Evolutionary conservation across 768 basidiomycete species (phyloP).

Genomic region (Pholiota microspora): DNA sequence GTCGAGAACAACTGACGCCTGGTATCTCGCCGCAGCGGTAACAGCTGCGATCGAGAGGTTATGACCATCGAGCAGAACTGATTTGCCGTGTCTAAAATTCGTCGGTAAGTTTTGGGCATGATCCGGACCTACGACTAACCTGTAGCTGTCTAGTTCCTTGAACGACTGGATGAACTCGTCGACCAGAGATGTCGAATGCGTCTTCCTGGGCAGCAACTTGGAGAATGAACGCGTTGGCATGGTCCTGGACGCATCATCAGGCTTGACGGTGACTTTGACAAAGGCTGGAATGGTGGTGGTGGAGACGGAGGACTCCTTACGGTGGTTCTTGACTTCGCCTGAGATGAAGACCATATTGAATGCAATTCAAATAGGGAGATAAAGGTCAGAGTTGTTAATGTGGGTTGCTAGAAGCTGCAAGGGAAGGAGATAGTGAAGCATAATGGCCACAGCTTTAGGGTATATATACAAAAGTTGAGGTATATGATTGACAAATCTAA

Average conservation of each 20-base stretch:
- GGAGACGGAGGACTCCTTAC: slow-evolving; percentile 27
- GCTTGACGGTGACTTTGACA: slow-evolving; percentile 18
- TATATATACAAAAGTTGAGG: slow-evolving; percentile 18
- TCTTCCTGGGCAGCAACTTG: slow-evolving; percentile 16
- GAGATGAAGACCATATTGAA: slow-evolving; percentile 27
- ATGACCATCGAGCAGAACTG: slow-evolving; percentile 67
- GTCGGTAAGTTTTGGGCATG: not conserved
- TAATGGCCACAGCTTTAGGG: slow-evolving; percentile 7
- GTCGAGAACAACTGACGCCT: slow-evolving; percentile 49
- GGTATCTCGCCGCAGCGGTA: slow-evolving; percentile 70
- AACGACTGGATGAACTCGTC: slow-evolving; percentile 55
- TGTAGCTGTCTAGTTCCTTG: slow-evolving; percentile 63
- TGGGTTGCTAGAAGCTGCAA: not conserved
- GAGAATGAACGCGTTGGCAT: slow-evolving; percentile 20
- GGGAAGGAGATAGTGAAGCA: slow-evolving; percentile 16
- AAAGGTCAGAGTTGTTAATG: slow-evolving; percentile 1
- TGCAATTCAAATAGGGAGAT: not conserved
- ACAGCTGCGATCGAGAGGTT: slow-evolving; percentile 75
- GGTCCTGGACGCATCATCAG: slow-evolving; percentile 17
- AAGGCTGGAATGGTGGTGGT: slow-evolving; percentile 20
- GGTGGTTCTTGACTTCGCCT: slow-evolving; percentile 28
- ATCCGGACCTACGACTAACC: slow-evolving; percentile 35
- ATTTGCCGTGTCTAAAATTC: slow-evolving; percentile 51
- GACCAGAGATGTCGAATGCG: slow-evolving; percentile 38
- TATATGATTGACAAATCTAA: slow-evolving; percentile 13